Conservation (phyloP, 2,329 filamentous ascomycete species). For the Beauveria sp. region DNA sequence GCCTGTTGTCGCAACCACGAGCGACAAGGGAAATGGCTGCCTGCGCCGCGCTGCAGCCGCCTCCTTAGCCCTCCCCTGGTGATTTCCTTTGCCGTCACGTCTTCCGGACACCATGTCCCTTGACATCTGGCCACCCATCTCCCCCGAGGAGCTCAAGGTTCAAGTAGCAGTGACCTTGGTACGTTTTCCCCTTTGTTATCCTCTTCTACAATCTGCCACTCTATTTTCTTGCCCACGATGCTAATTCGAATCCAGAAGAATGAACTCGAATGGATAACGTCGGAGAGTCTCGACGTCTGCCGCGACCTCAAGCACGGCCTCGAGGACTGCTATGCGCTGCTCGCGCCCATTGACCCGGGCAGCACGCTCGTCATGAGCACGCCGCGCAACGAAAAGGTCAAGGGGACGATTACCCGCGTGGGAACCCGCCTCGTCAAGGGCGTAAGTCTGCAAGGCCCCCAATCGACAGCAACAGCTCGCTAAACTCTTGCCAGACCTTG, state of each 20-base stretch:
- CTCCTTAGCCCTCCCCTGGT: neutral
- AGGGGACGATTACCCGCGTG: slow-evolving; percentile 84
- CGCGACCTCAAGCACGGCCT: slow-evolving; percentile 55
- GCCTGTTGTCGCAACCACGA: neutral
- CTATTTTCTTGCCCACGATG: slow-evolving; percentile 15
- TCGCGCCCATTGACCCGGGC: slow-evolving; percentile 76
- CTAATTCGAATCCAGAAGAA: slow-evolving; percentile 33
- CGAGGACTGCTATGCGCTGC: slow-evolving; percentile 79
- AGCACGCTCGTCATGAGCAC: slow-evolving; percentile 87
- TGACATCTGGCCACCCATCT: slow-evolving; percentile 49
- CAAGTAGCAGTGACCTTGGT: slow-evolving; percentile 45
- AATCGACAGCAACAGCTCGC: neutral
- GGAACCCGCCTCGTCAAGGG: slow-evolving; percentile 90
- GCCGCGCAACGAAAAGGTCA: slow-evolving; percentile 77
- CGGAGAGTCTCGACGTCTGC: slow-evolving; percentile 41
- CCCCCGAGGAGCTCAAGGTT: slow-evolving; percentile 41
- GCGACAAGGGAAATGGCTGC: slow-evolving; percentile 18
- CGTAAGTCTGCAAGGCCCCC: slow-evolving; percentile 41
- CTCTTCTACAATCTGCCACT: neutral
- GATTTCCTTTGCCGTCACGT: neutral
- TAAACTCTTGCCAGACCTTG: slow-evolving; percentile 48
- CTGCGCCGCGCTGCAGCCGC: slow-evolving; percentile 13
- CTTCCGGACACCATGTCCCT: slow-evolving; percentile 39
- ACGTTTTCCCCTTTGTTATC: slow-evolving; percentile 16
- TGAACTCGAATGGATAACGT: slow-evolving; percentile 48